Base-by-base conservation (phyloP, 1,284 basidiomycete genomes). In the Ustilago nuda region DNA sequence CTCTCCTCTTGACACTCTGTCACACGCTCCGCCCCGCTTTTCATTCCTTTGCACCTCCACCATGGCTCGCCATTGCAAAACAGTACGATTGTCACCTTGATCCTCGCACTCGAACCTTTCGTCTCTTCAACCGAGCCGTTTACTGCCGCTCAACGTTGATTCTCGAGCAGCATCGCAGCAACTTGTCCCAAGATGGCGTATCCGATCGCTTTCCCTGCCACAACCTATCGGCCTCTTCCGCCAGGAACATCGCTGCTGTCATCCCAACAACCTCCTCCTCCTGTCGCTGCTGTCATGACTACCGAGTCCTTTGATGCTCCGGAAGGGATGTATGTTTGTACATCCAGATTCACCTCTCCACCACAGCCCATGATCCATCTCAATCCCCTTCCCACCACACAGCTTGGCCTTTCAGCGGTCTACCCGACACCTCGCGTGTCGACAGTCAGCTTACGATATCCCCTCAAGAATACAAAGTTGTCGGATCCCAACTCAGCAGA, bases 301-400 rank as follows among this genome's bases (percentile, higher is more conserved):
- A 76, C 68, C 39, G 73, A 76, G 12, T 70, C 69, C 33, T 79
- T 79, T 36, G 77, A 77, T 17, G 70, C 78, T 32, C 80, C 80
- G 17, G 80, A 81, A 51, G 80, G 80, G n/a, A 55, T 67, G 56
- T 81, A 81, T 51, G 64, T 69, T 23, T 75, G 78, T 61, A 63
- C 69, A 2, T 77, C 72, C 9, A 72, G 78, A 48, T 65, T 72
- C 39, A 80, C 69, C 45, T 46, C 70, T 27, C 55, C 75, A 19
- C 70, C 71, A 3, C 71, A 72, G 33, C 70, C 67, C 45, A 73
- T 72, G 66, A 73, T 72, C 52, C 70, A 69, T 51, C 70, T 72
- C 57, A 69, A 69, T 19, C 75, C 70, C 4, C 48, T 66, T 3
- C 65, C 70, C n/a, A 61, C 60, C 8, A 72, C 70, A 1, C 70